Conservation (phyloP, 192 early-diverging fungal species). For the Podila epigama region DNA sequence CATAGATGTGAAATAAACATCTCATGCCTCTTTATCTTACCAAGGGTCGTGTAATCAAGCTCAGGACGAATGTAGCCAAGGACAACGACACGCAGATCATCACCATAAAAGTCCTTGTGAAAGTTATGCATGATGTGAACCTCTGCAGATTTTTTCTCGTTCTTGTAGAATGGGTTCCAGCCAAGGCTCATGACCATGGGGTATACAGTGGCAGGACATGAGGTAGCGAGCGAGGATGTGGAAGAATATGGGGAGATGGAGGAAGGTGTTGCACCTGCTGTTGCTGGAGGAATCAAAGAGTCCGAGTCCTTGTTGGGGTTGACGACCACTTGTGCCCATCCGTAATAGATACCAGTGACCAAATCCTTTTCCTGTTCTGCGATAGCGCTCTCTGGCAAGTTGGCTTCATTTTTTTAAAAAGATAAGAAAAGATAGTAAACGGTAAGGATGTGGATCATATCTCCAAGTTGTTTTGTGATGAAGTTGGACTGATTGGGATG, state of each 20-base stretch:
- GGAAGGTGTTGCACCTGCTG: conserved; percentile 2
- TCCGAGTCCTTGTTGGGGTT: not conserved
- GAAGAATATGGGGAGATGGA: not conserved
- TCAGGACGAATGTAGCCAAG: conserved; percentile 91
- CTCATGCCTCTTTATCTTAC: too few species aligned
- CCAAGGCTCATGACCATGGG: conserved; percentile 99
- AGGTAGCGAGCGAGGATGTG: conserved; percentile 26
- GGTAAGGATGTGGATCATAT: too few species aligned
- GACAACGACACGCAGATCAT: conserved; percentile 82
- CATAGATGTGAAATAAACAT: not conserved
- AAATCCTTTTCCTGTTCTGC: conserved; percentile 66
- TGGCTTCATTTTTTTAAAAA: conserved; percentile 65
- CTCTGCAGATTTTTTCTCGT: conserved; percentile 95
- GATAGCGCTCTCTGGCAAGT: conserved; percentile 83
- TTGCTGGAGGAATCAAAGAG: too few species aligned
- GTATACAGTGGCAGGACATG: conserved; percentile 58
- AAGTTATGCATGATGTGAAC: conserved; percentile 96
- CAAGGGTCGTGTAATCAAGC: conserved; percentile 84
- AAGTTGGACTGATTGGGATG: not conserved
- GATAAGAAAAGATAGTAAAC: not conserved
- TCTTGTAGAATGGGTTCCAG: conserved; percentile 99
- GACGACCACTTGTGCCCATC: conserved; percentile 85
- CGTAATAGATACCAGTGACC: conserved; percentile 93
- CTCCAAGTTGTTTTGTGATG: too few species aligned
- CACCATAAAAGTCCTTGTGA: conserved; percentile 90